A percentile compares a stretch with the other conserved stretches of the same genome.
Conservation (phyloP, 164 flowering plant genomes). For the Macadamia tetraphylla region DNA sequence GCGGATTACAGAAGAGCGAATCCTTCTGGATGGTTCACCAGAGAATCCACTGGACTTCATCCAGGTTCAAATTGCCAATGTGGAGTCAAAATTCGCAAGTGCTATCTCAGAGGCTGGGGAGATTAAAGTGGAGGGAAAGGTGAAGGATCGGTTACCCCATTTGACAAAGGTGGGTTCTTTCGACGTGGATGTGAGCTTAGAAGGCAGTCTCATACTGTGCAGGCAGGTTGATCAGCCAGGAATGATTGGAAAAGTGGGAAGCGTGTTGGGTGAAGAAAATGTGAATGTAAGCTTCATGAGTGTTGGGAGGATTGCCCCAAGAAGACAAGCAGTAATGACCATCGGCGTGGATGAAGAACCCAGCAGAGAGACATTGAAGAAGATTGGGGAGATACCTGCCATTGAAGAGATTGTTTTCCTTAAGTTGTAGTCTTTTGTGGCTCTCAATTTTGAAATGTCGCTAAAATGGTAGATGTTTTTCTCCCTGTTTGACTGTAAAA, state of each 20-base stretch:
- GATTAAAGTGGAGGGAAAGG: constrained; percentile 71
- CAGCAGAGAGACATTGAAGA: constrained; percentile 43
- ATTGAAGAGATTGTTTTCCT: constrained; percentile 81
- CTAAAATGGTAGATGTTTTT: too few relatives aligned
- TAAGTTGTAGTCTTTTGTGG: constrained; percentile 31
- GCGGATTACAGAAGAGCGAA: constrained; percentile 67
- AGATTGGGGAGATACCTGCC: constrained; percentile 70
- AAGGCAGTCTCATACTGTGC: constrained; percentile 82
- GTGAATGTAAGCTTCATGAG: constrained; percentile 89
- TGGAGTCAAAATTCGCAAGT: constrained; percentile 80
- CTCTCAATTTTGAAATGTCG: constrained; percentile 8
- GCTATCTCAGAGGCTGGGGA: constrained; percentile 85
- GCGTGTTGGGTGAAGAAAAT: constrained; percentile 64
- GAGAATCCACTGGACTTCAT: constrained; percentile 73
- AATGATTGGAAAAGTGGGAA: constrained; percentile 80
- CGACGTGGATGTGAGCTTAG: constrained; percentile 84
- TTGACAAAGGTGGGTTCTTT: constrained; percentile 85
- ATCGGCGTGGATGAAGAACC: constrained; percentile 88
- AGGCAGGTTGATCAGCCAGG: constrained; percentile 95
- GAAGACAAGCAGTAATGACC: constrained; percentile 84
- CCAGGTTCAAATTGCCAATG: constrained; percentile 78
- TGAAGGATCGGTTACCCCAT: constrained; percentile 80
- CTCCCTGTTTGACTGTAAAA: too few relatives aligned
- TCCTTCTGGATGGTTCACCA: constrained; percentile 66
- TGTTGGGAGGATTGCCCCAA: constrained; percentile 72